Evolutionary conservation across 1,139 yeast genomes (phyloP).

Genomic region (Sugiyamaella novakii): DNA sequence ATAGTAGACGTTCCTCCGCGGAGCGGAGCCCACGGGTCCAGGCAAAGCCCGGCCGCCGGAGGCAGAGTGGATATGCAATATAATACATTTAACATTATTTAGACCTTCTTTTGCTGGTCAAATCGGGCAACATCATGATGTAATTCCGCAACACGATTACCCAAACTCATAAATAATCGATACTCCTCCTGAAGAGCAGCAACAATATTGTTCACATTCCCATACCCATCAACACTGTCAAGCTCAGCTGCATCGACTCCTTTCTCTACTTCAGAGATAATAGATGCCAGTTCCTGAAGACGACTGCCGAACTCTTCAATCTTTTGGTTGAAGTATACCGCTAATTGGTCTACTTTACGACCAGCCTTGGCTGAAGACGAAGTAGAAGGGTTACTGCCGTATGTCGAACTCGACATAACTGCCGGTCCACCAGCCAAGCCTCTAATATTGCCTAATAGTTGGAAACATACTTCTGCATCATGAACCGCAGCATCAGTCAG

Average conservation of each 20-base stretch:
- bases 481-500: constrained; percentile 48
- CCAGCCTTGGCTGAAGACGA: constrained; percentile 46
- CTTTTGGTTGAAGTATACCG: constrained; percentile 56
- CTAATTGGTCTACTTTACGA: constrained; percentile 46
- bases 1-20: too few species aligned
- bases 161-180: constrained; percentile 82
- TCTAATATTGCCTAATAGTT: constrained; percentile 64
- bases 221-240: constrained; percentile 49
- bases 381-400: constrained; percentile 18
- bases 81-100: too few species aligned
- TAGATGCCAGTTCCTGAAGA: constrained; percentile 65
- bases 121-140: constrained; percentile 68
- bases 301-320: constrained; percentile 56
- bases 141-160: constrained; percentile 85
- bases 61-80: too few species aligned
- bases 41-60: too few species aligned
- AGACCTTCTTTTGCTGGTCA: constrained; percentile 34
- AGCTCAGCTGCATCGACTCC: constrained; percentile 73
- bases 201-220: constrained; percentile 50
- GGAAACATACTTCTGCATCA: constrained; percentile 69
- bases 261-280: constrained; percentile 69
- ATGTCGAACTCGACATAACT: constrained; percentile 22
- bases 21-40: too few species aligned
- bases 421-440: constrained; percentile 33
- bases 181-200: constrained; percentile 80